A percentile compares a stretch with the other conserved stretches of the same genome.
Conservation (phyloP, 2,329 filamentous ascomycete species). For the Hypoxylon sp. region DNA sequence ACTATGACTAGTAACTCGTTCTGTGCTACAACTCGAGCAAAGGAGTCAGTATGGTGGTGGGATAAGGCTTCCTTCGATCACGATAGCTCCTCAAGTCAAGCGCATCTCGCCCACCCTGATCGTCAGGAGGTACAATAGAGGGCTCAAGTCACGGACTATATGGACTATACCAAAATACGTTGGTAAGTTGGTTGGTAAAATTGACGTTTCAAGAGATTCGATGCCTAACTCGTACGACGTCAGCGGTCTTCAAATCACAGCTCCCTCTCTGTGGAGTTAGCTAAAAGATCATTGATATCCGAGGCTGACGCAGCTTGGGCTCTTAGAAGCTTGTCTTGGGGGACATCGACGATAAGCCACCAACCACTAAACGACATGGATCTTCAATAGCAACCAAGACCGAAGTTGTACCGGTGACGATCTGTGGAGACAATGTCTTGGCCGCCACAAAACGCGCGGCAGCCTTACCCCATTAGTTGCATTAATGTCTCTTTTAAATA, state of each 20-base stretch:
- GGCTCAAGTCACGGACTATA: constrained; percentile 13
- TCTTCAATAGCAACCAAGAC: constrained; percentile 7
- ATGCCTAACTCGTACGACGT: constrained; percentile 36
- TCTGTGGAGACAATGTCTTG: constrained; percentile 22
- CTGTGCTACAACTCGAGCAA: constrained; percentile 22
- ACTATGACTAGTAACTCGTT: constrained; percentile 11
- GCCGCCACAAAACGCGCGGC: constrained; percentile 42
- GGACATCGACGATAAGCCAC: constrained; percentile 17
- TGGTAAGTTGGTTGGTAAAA: constrained; percentile 2
- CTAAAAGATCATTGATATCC: constrained; percentile 11
- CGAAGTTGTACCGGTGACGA: constrained; percentile 15
- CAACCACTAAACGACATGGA: not conserved
- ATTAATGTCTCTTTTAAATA: constrained; percentile 13
- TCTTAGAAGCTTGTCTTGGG: constrained; percentile 22
- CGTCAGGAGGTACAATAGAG: constrained; percentile 19
- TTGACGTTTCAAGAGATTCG: not conserved
- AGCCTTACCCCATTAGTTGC: constrained; percentile 17
- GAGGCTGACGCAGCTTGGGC: constrained; percentile 44
- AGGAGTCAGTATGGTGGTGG: constrained; percentile 4
- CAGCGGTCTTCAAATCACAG: constrained; percentile 29
- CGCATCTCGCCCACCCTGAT: constrained; percentile 35
- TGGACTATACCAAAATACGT: constrained; percentile 11
- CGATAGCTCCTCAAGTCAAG: constrained; percentile 24
- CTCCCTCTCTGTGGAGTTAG: constrained; percentile 23
- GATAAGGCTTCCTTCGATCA: constrained; percentile 27